Conservation (phyloP, 2,329 filamentous ascomycete species). For the Rhexocercosporidium sp. region DNA sequence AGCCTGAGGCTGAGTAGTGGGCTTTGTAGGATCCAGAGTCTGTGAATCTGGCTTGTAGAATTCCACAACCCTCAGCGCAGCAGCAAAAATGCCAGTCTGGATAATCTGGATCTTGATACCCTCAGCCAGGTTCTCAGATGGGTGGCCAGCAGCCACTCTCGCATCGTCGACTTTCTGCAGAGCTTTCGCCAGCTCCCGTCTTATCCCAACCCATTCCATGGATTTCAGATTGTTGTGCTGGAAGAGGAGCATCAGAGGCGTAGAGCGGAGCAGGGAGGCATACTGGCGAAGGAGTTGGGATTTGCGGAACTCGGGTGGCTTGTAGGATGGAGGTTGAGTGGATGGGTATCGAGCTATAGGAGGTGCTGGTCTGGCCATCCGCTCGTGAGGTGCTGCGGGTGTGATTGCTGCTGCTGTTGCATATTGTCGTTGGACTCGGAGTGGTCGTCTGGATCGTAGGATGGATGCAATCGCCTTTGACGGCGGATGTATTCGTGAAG, state of each 20-base stretch:
- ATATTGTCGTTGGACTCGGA: conserved; percentile 48
- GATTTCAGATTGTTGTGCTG: conserved; percentile 77
- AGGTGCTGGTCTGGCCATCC: conserved; percentile 49
- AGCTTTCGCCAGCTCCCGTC: conserved; percentile 65
- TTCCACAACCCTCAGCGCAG: conserved; percentile 84
- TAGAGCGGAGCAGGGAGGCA: conserved; percentile 72
- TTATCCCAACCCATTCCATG: conserved; percentile 68
- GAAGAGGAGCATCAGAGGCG: conserved; percentile 72
- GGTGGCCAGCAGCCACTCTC: conserved; percentile 49
- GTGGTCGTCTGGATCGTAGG: conserved; percentile 45
- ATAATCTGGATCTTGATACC: conserved; percentile 80
- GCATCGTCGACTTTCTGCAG: conserved; percentile 67
- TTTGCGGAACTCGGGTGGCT: conserved; percentile 85
- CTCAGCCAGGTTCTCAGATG: conserved; percentile 56
- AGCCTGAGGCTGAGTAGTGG: conserved; percentile 32
- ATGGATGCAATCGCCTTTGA: conserved; percentile 41
- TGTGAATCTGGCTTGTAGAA: conserved; percentile 67
- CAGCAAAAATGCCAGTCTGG: conserved; percentile 86
- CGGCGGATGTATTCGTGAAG: conserved; percentile 50
- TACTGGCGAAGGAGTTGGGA: conserved; percentile 82
- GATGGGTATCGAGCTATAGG: conserved; percentile 53
- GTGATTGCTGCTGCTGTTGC: conserved; percentile 58
- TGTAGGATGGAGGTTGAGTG: conserved; percentile 85
- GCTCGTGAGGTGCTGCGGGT: conserved; percentile 52
- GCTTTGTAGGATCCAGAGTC: conserved; percentile 34